A percentile compares a stretch with the other conserved stretches of the same genome.
These are phyloP conservation scores for Pichia pseudocactophila DNA, from an alignment of 805 yeast genomes.

Conservation along the genomic window DNA sequence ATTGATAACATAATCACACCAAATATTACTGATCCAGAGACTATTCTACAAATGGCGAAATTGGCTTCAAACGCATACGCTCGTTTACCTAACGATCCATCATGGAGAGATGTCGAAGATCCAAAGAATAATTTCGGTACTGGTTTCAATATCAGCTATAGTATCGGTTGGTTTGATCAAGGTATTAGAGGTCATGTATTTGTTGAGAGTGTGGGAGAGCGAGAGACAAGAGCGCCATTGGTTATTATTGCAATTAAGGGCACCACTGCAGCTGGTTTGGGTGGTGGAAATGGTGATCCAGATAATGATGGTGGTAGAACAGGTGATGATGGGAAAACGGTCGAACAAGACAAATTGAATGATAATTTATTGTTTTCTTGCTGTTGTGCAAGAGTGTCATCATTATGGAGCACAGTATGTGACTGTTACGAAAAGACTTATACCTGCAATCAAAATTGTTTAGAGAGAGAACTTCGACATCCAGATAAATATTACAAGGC, in stretches of 20 bases:
- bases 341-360: conserved; percentile 69
- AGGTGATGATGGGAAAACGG: conserved; percentile 51
- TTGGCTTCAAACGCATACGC: conserved; percentile 93
- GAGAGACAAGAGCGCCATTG: conserved; percentile 27
- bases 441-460: conserved; percentile 81
- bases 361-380: conserved; percentile 89
- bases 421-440: conserved; percentile 81
- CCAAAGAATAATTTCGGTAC: conserved; percentile 6
- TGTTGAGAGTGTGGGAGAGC: conserved; percentile 34
- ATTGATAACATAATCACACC: conserved; percentile 53
- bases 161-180: conserved; percentile 79
- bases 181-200: conserved; percentile 92
- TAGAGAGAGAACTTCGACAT: conserved; percentile 64
- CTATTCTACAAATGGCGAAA: conserved; percentile 66
- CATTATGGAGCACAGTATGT: conserved; percentile 91
- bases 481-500: conserved; percentile 81
- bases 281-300: conserved; percentile 36
- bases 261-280: conserved; percentile 73
- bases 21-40: conserved; percentile 62
- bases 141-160: conserved; percentile 42
- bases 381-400: conserved; percentile 90
- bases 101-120: conserved; percentile 62
- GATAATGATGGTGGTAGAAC: conserved; percentile 31
- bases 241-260: conserved; percentile 85
- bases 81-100: conserved; percentile 62